Base-by-base conservation (phyloP, 1,139 yeast genomes). In the Saccharomyces hybrid region DNA sequence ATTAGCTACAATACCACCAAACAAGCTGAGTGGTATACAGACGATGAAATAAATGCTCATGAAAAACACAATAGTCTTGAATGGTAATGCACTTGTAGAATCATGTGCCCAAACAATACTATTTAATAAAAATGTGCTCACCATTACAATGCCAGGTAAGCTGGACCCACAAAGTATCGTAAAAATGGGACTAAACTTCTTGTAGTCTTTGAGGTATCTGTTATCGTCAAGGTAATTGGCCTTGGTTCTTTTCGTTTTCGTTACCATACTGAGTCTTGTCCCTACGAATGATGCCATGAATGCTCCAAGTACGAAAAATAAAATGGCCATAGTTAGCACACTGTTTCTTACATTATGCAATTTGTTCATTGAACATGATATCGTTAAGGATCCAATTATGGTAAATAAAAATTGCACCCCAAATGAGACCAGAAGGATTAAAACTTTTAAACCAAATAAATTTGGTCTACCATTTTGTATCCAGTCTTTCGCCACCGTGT, bases 11-110 rank as follows among this genome's bases (percentile, higher is more conserved):
- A 72, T 70, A 0, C 93, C 95, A 9, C 96, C 97, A 48, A 85
- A 58, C 13, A 87, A 60, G 5, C 93, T 87, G 52, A 89, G 73
- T 1, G 96, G 96, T 28, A 88, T 75, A 59, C 88, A 88, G 13
- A 86, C 71, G 30, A 84, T 68, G 52, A 85, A 76, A 70, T 88
- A 85, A 51, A 83, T 70, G 14, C 78, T 63, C 23, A 85, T 70
- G 48, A 86, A 70, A 1, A 80, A 77, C n/a, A 85, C 72, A 48
- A 86, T 77, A 0, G 91, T 83, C 8, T 87, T 84, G 61, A 88
- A 84, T 8, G 96, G 96, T 50, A 88, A 72, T 0, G 93, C 93
- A 52, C 80, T 77, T 0, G 95, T 83, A 0, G 95, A 84, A 57
- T 84, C 85, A 63, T 84, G 79, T 1, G 86, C 85, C 88, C 93